A percentile compares a stretch with the other conserved stretches of the same genome.
Evolutionary conservation across 768 basidiomycete genomes (phyloP).

Genomic region (Mycena venus): DNA sequence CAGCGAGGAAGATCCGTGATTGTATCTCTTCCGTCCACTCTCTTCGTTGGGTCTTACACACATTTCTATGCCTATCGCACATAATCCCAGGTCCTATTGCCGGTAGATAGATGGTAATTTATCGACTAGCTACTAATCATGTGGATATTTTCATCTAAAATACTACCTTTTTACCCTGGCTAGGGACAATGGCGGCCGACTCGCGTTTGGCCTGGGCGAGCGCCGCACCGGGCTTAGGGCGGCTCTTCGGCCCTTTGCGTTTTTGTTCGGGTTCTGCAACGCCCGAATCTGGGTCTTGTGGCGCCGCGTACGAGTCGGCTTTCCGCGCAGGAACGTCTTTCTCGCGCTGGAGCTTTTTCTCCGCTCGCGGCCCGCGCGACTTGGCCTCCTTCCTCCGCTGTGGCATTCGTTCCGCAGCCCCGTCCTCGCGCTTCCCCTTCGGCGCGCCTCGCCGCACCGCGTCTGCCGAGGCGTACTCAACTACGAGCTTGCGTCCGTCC

Average conservation of each 20-base stretch:
- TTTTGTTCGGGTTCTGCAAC: constrained; percentile 24
- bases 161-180: constrained; percentile 79
- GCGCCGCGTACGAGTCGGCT: constrained; percentile 1
- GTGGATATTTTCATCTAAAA: constrained; percentile 57
- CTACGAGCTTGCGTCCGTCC: constrained; percentile 85
- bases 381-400: constrained; percentile 31
- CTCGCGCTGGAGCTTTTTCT: constrained; percentile 23
- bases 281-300: neutral
- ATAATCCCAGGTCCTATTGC: neutral
- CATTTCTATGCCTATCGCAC: neutral
- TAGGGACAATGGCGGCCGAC: constrained; percentile 77
- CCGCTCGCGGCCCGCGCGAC: constrained; percentile 23
- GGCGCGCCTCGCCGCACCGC: constrained; percentile 88
- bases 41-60: too few species aligned
- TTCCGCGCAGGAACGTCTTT: constrained; percentile 24
- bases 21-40: neutral
- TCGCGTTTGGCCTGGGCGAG: constrained; percentile 84
- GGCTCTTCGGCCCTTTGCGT: constrained; percentile 52
- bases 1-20: neutral
- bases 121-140: neutral
- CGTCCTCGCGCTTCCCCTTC: constrained; percentile 40
- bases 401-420: constrained; percentile 27
- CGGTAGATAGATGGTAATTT: constrained; percentile 13
- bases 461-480: constrained; percentile 91
- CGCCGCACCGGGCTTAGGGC: constrained; percentile 84